Percentiles rank a stretch among this genome's conserved stretches.
Evolutionary conservation across 1,284 basidiomycete genomes (phyloP).

Genomic region (Moniliella sp.): DNA sequence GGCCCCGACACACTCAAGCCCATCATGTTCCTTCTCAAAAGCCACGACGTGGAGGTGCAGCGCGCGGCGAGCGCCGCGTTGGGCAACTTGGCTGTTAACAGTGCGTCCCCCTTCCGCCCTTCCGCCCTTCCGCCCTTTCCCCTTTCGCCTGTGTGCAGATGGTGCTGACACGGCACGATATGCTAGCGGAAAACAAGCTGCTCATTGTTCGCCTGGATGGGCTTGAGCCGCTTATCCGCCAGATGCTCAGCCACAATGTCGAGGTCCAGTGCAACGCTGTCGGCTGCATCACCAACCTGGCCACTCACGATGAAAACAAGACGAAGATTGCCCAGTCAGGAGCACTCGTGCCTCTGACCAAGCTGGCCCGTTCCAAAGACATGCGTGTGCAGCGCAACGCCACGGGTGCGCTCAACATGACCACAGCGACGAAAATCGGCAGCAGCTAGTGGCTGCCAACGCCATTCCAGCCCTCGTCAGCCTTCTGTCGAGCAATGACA

Average conservation of each 20-base stretch:
- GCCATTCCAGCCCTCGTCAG: conserved; percentile 93
- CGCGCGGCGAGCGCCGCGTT: conserved; percentile 92
- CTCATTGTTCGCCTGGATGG: conserved; percentile 95
- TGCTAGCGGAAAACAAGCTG: conserved; percentile 97
- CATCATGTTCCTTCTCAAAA: conserved; percentile 84
- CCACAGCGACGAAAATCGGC: conserved; percentile 82
- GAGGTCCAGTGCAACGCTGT: conserved; percentile 99
- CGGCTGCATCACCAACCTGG: conserved; percentile 93
- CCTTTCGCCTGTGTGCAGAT: too few species aligned
- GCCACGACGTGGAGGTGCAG: conserved; percentile 96
- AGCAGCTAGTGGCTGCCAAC: conserved; percentile 95
- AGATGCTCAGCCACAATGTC: conserved; percentile 96
- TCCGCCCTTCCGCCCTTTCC: too few species aligned
- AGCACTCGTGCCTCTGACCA: conserved; percentile 85
- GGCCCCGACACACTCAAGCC: conserved; percentile 92
- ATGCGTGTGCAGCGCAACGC: conserved; percentile 98
- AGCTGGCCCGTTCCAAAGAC: conserved; percentile 88
- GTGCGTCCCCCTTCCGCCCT: too few species aligned
- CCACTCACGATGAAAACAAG: conserved; percentile 99
- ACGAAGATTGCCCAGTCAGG: conserved; percentile 98
- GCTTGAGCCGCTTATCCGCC: conserved; percentile 86
- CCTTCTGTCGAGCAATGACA: conserved; percentile 83
- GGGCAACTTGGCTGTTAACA: conserved; percentile 92
- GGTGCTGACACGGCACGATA: too few species aligned
- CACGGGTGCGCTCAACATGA: conserved; percentile 87